Evolutionary conservation across 768 basidiomycete species (phyloP), one percentile per base, ranked within the genome.

Genomic region (Fomitopsis pulvina): DNA sequence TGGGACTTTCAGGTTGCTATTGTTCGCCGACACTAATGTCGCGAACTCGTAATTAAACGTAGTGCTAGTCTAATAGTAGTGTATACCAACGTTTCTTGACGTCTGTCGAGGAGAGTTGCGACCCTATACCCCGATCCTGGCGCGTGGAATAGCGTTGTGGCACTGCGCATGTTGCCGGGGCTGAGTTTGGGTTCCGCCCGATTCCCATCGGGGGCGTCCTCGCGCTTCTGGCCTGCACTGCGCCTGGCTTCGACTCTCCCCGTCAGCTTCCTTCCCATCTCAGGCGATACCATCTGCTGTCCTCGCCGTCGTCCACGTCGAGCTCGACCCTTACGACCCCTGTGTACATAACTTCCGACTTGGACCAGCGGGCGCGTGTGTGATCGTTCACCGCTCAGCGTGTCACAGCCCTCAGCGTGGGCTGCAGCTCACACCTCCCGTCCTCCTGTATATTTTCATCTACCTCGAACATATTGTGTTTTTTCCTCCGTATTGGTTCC

Each of bases 1-100:
- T 91, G 90, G 87, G 91, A 92, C 65, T 78, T 93, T 52, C 85
- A 92, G 71, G 73, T 94, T 48, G 91, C 91, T 12, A 80, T 87
- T 26, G 88, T 92, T 32, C 75, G 87, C 52, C 73, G 88, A 51
- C 84, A 87, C 61, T 85, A 60, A 66, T 5, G 14, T 9, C 28
- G 41, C 29, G 40, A 32, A 44, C 9, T 25, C 8, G 20, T 44
- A 44, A 18, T 44, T 8, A 7, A 44, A 9, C 11, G 42, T 12
- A 9, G 22, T 21, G 24, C 24, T 26, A 9, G 47, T 45, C 22
- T 26, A 32, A 26, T 48, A 39, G 30, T 51, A 52, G 30, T 55
- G 50, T 47, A 52, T 53, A 50, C 48, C 40, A 38, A 41, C 29
- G 39, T 29, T 21, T 27, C n/a, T n/a, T n/a, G n/a, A n/a, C n/a